phyloP scores from a whole-genome alignment of 2,329 filamentous ascomycete genomes.

The Alternaria burnsii region DNA sequence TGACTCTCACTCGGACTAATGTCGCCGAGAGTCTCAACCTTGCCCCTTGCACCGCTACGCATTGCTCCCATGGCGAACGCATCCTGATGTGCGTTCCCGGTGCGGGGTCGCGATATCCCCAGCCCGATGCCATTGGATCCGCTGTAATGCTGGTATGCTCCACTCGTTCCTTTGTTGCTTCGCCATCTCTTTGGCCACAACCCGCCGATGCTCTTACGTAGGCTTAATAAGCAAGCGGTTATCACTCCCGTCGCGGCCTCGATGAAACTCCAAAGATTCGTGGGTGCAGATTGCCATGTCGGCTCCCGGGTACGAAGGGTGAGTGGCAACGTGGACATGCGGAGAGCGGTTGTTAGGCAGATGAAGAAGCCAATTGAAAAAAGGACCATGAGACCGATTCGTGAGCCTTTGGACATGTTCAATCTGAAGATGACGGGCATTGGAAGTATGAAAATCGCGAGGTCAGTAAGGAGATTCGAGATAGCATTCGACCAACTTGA shows the following conservation, averaged over 20 bases:
- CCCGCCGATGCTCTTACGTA: conserved; percentile 23
- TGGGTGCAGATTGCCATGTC: conserved; percentile 35
- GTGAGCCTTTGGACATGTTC: conserved; percentile 31
- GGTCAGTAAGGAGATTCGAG: conserved; percentile 31
- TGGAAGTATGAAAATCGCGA: conserved; percentile 33
- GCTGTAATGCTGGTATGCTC: conserved; percentile 13
- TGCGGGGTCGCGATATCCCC: neutral
- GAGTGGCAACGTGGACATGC: conserved; percentile 33
- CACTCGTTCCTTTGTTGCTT: conserved; percentile 14
- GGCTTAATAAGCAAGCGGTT: conserved; percentile 38
- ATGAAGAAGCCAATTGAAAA: conserved; percentile 41
- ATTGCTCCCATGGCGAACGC: conserved; percentile 11
- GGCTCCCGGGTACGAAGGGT: conserved; percentile 13
- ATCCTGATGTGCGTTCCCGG: neutral
- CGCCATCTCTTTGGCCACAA: conserved; percentile 29
- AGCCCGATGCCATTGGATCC: neutral
- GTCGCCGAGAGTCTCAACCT: conserved; percentile 9
- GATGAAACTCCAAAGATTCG: conserved; percentile 42
- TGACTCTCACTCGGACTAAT: conserved; percentile 26
- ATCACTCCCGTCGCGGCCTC: conserved; percentile 39
- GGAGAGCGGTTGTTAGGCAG: conserved; percentile 35
- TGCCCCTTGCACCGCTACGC: conserved; percentile 8
- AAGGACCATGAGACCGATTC: conserved; percentile 30
- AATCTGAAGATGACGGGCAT: conserved; percentile 31
- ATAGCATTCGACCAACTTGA: conserved; percentile 31